Evolutionary conservation across 2,329 filamentous ascomycete genomes (phyloP), one percentile per base, ranked within the genome.

Genomic region (Periconia sp.): DNA sequence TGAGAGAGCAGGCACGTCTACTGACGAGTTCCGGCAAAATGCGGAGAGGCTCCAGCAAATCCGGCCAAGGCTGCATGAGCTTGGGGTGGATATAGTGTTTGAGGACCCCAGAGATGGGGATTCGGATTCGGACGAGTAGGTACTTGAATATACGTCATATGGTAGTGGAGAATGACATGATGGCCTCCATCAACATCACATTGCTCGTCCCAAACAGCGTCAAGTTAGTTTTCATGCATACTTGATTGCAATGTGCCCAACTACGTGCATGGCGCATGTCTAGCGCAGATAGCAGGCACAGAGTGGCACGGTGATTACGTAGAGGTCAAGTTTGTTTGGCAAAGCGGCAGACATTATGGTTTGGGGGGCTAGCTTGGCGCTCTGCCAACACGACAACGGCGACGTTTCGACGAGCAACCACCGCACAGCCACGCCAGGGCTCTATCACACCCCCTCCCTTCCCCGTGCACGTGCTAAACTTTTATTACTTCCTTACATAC

Each of bases 1-100:
- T 19, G 55, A 59, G n/a, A 54, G 58, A 14, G 60, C 58, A 18
- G 64, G 64, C 3, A 64, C 60, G 11, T 63, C 45, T 9, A 42
- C 65, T 17, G 54, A 64, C 0, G 69, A 73, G 49, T 73, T 71
- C 31, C 56, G 61, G 43, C 48, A 58, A 44, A 68, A 68, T 19
- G 63, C 62, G 14, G 62, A 65, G 41, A 55, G 61, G 20, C 62
- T 69, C 35, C 58, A 64, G 47, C 35, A 47, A 1, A 50, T 68
- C 14, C 47, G 62, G 19, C 51, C 41, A 18, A 37, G 60, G 41
- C 41, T 71, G 48, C 58, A 61, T 46, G 59, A 69, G 11, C 54
- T 64, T 30, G 68, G 69, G 1, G 60, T 69, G 13, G 55, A 66
- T 41, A 58, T 68, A 2, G 59, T 64, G 23, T 67, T 70, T 51